Conservation (phyloP, 1,284 basidiomycete species). For the Rhodotorula sp. region DNA sequence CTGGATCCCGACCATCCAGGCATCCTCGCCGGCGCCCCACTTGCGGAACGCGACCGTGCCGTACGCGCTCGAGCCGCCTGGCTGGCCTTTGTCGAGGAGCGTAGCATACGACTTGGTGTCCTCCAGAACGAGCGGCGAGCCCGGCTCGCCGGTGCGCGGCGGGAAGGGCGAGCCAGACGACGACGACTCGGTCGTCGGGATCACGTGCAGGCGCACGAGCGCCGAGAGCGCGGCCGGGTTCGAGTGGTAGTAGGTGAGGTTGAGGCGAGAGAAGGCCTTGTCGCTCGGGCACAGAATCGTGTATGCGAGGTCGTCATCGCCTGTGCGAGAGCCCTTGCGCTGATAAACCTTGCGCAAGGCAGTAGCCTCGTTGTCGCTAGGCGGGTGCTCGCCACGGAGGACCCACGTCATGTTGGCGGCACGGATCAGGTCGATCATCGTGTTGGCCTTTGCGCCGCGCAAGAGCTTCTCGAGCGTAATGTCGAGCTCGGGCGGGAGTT, state of each 20-base stretch:
- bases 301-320: conserved; percentile 54
- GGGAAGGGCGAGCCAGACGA: conserved; percentile 12
- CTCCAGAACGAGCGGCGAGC: conserved; percentile 68
- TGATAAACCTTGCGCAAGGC: neutral
- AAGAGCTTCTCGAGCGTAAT: conserved; percentile 86
- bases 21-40: conserved; percentile 53
- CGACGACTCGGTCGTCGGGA: conserved; percentile 50
- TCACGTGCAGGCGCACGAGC: conserved; percentile 86
- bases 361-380: conserved; percentile 47
- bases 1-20: conserved; percentile 83
- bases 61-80: conserved; percentile 59
- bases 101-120: conserved; percentile 74
- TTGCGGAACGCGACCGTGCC: conserved; percentile 78
- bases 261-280: conserved; percentile 84
- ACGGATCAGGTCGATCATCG: conserved; percentile 79
- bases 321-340: neutral
- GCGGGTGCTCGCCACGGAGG: conserved; percentile 77
- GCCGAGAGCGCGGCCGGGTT: conserved; percentile 62
- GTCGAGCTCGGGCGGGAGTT: conserved; percentile 78
- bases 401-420: conserved; percentile 87
- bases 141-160: conserved; percentile 32
- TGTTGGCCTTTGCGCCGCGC: conserved; percentile 73
- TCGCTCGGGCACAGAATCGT: conserved; percentile 89
- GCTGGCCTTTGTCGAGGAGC: conserved; percentile 58
- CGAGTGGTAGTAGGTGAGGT: conserved; percentile 74